Base-by-base conservation (phyloP, 345 rosid species). In the Citrus hindsii region DNA sequence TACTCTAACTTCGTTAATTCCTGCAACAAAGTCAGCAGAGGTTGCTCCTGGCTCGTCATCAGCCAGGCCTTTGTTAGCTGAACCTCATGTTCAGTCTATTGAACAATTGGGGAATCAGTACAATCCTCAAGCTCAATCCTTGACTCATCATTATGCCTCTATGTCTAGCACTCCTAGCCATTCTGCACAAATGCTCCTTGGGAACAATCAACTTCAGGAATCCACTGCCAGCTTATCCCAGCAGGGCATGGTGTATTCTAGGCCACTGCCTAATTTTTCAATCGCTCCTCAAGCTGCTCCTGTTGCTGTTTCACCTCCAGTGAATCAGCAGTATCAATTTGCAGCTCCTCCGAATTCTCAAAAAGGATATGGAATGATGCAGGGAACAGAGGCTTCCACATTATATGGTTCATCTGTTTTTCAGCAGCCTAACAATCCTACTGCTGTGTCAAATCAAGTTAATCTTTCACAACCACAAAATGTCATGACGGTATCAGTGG, bases 1-100 rank as follows among this genome's bases (percentile, higher is more conserved):
- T 60, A 88, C 91, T 79, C 86, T 96, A 82, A 81, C 94, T 56
- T 83, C 91, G 63, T 79, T 96, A 27, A 74, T 96, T 76, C 99
- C 98, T 32, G 73, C 86, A 71, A 67, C 87, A 71, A 92, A 89
- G 55, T 74, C 90, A 35, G 61, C 83, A 30, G 92, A 87, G 77
- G 69, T 82, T 87, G 82, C 83, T 66, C 98, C 84, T 74, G 86
- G 83, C 81, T 79, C 83, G 75, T 85, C 94, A 79, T 48, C 82
- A 21, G 48, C 59, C 12, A 74, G 85, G 79, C 84, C 90, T 25
- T 67, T 85, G 42, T 81, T 84, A 67, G 82, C 92, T 37, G 95
- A 92, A 53, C 74, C 80, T 67, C 56, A 80, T 16, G 84, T 80
- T 76, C 85, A 76, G 76, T 77, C 85, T 12, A 77, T 80, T 42